phyloP scores from a whole-genome alignment of 2,329 filamentous ascomycete species.

The Neonectria ditissima region DNA sequence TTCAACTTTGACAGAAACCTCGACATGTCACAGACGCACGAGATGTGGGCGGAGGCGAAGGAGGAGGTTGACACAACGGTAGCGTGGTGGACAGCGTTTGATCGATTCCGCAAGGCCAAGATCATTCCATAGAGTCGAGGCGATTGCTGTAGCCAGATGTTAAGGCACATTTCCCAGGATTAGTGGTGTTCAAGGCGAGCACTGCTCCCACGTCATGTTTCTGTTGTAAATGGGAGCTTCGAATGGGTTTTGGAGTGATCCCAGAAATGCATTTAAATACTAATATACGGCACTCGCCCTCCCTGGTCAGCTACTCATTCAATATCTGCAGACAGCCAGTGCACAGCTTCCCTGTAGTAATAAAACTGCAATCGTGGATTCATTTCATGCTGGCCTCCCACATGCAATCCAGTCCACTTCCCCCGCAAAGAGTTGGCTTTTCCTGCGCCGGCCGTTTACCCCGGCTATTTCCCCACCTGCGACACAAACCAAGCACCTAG shows the following conservation, averaged over 20 bases:
- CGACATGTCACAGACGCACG: slow-evolving; percentile 48
- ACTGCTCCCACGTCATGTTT: no score
- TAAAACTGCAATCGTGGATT: no score
- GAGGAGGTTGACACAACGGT: slow-evolving; percentile 46
- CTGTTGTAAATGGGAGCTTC: not conserved
- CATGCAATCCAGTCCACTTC: not conserved
- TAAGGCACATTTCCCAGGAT: no score
- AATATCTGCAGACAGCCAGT: no score
- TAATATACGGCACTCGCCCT: no score
- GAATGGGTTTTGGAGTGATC: not conserved
- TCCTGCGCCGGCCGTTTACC: slow-evolving; percentile 5
- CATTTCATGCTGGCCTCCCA: not conserved
- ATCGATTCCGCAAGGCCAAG: slow-evolving; percentile 48
- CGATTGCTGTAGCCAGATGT: no score
- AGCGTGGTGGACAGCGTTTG: slow-evolving; percentile 49
- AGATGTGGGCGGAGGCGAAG: slow-evolving; percentile 47
- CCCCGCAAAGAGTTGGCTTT: not conserved
- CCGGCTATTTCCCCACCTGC: slow-evolving; percentile 18
- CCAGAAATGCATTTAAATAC: not conserved
- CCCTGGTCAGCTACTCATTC: no score
- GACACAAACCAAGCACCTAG: not conserved
- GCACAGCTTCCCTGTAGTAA: no score
- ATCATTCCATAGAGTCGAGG: slow-evolving; percentile 45
- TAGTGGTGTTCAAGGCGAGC: no score
- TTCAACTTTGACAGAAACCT: slow-evolving; percentile 51